Evolutionary conservation across 768 basidiomycete genomes (phyloP), one percentile per base, ranked within the genome.

Genomic region (Lactifluus echinatus): DNA sequence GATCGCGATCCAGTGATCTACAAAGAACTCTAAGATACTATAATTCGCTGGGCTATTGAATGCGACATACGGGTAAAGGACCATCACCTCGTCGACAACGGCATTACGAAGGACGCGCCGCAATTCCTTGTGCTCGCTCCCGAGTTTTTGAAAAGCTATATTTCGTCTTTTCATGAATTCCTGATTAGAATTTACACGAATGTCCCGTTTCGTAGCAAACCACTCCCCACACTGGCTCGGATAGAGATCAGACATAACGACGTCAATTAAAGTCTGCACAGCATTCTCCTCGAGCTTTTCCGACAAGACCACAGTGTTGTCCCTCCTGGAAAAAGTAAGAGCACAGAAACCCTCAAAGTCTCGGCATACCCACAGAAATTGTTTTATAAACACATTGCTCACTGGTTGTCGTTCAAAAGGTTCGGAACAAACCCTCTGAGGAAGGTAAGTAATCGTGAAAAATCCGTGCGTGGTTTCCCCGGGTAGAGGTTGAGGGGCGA

Each of bases 401-500:
- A 19, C 24, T 10, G 34, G 3, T 1, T 10, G 49, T 21, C 17
- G 49, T 15, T 10, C 12, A 21, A 50, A 24, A 19, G 19, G 5
- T 39, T 50, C 49, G 11, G 29, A 24, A 15, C 10, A 10, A 11
- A n/a, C 8, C 7, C 23, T 11, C 21, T 24, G 21, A 4, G 49
- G 24, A 8, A 50, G 6, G n/a, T 50, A 59, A 17, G 14, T 7
- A 0, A 23, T 43, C 0, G 55, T 55, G 14, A 65, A 23, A 15
- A 65, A 26, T 4, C 55, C 64, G 37, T 65, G 64, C n/a, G 26
- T 19, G 12, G 57, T 59, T 45, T 65, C 64, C 8, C 64, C 64
- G 2, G 28, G 17, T 15, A 59, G 28, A 10, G 37, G 36, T 2
- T 34, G 49, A 36, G 49, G 49, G 26, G 10, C 15, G 14, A 50